Conservation (phyloP, 371 early-diverging fungal species). For the Amoeboaphelidium occidentale region DNA sequence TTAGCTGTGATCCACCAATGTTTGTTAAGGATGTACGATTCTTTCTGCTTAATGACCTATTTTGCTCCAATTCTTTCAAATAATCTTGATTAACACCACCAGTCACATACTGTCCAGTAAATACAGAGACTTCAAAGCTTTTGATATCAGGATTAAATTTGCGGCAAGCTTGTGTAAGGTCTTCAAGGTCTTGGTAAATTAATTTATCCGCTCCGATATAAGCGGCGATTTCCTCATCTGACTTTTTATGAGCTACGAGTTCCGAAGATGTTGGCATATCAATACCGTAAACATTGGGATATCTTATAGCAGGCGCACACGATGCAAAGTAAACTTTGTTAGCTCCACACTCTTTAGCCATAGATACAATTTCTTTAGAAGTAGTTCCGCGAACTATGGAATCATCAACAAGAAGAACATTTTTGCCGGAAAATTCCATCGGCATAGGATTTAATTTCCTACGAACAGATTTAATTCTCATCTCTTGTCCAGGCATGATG, state of each 20-base stretch:
- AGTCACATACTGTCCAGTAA: constrained; percentile 73
- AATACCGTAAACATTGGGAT: constrained; percentile 95
- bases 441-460: constrained; percentile 93
- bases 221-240: constrained; percentile 51
- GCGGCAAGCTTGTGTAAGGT: constrained; percentile 46
- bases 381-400: constrained; percentile 95
- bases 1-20: too few relatives aligned
- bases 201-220: constrained; percentile 78
- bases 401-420: constrained; percentile 87
- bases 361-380: constrained; percentile 83
- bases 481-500: constrained; percentile 88
- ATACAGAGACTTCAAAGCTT: constrained; percentile 79
- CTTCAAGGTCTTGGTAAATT: constrained; percentile 52
- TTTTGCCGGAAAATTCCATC: constrained; percentile 77
- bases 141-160: constrained; percentile 52
- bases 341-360: constrained; percentile 94
- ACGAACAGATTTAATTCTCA: constrained; percentile 64
- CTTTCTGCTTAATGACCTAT: too few relatives aligned
- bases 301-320: constrained; percentile 80
- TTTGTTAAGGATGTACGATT: too few relatives aligned
- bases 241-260: constrained; percentile 55
- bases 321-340: constrained; percentile 94
- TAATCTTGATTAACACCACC: constrained; percentile 8
- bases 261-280: constrained; percentile 89
- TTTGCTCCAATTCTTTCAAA: background rate